Conservation (phyloP, 495 filamentous ascomycete species). For the Tuber aestivum region DNA sequence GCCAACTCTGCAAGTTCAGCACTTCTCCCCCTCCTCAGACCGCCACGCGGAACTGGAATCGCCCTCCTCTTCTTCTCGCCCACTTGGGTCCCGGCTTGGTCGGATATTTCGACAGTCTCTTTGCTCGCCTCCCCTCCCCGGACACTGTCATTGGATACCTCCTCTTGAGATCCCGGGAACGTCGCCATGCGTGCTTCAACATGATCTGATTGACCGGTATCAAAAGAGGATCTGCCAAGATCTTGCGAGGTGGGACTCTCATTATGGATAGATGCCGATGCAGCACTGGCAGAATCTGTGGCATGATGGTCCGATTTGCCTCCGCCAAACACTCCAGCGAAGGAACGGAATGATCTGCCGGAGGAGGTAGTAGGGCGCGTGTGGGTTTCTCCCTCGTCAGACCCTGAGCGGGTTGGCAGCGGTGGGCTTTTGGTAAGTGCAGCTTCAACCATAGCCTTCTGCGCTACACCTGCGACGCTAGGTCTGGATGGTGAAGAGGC, state of each 20-base stretch:
- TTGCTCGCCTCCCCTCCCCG: background rate
- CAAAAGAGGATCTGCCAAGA: slow-evolving; percentile 7
- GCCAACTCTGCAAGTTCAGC: background rate
- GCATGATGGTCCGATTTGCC: background rate
- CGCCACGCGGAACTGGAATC: background rate
- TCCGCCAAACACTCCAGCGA: background rate
- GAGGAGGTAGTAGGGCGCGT: background rate
- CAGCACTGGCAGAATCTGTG: background rate
- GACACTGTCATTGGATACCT: background rate
- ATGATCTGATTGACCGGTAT: slow-evolving; percentile 12
- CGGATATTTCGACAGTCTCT: background rate
- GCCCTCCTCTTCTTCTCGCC: slow-evolving; percentile 11
- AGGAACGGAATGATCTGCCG: background rate
- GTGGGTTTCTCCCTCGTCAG: background rate
- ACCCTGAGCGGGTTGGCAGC: background rate
- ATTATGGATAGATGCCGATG: background rate
- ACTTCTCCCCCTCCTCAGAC: background rate
- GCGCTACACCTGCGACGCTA: background rate
- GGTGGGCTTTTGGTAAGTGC: background rate
- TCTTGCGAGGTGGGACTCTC: background rate
- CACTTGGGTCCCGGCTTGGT: background rate
- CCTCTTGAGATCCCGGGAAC: background rate
- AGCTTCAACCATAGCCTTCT: background rate
- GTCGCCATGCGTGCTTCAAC: slow-evolving; percentile 12
- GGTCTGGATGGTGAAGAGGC: background rate